phyloP scores from a whole-genome alignment of 2,329 filamentous ascomycete genomes.

The Beauveria rudraprayagi region DNA sequence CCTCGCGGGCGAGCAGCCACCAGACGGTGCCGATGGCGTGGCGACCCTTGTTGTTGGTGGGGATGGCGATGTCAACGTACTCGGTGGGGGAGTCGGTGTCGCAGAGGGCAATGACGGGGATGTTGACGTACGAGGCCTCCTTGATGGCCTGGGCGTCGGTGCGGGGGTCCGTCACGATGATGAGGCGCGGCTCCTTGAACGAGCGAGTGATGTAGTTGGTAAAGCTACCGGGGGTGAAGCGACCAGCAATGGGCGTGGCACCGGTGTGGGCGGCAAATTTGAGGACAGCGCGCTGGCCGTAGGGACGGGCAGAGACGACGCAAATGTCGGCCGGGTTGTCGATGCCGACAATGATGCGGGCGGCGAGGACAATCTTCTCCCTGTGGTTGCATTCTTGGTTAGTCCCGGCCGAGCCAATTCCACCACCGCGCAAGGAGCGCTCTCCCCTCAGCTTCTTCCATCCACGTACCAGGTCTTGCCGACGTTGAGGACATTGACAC shows the following conservation, averaged over 20 bases:
- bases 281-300: conserved; percentile 98
- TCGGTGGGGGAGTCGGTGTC: conserved; percentile 99
- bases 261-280: conserved; percentile 99
- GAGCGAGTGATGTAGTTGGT: conserved; percentile 99
- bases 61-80: conserved; percentile 99
- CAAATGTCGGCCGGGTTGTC: conserved; percentile 99
- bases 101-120: conserved; percentile 97
- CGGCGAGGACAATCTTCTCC: conserved; percentile 99
- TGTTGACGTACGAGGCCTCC: conserved; percentile 99
- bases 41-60: conserved; percentile 99
- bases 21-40: conserved; percentile 97
- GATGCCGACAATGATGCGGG: conserved; percentile 96
- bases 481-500: conserved; percentile 98
- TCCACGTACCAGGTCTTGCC: conserved; percentile 93
- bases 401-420: not conserved
- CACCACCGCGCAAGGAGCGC: not conserved
- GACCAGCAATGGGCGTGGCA: conserved; percentile 94
- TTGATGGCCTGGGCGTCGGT: conserved; percentile 99
- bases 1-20: conserved; percentile 99
- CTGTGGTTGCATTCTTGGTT: conserved; percentile 37
- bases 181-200: conserved; percentile 99
- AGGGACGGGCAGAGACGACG: conserved; percentile 98
- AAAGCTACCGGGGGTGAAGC: conserved; percentile 99
- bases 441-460: not conserved
- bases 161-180: conserved; percentile 98